Evolutionary conservation across 495 filamentous ascomycete genomes (phyloP).

Genomic region (Xylaria longipes): DNA sequence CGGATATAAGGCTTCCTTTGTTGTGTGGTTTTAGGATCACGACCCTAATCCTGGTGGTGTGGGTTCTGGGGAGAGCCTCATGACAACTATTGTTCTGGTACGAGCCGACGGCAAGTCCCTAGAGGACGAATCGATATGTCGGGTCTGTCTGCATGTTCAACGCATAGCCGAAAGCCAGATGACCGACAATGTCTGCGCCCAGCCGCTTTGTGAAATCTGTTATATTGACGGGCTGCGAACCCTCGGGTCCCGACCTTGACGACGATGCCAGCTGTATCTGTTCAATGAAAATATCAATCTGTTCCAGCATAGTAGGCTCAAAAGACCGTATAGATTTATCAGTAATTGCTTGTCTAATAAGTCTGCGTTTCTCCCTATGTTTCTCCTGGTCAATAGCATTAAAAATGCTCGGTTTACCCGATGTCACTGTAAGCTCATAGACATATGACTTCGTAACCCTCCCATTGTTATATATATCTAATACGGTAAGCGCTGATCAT

Average conservation of each 20-base stretch:
- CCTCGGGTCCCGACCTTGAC: too few species aligned
- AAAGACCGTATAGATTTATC: conserved; percentile 31
- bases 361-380: conserved; percentile 27
- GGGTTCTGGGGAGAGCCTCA: too few species aligned
- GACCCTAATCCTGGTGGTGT: too few species aligned
- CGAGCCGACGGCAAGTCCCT: neutral
- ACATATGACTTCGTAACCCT: conserved; percentile 50
- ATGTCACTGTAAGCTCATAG: conserved; percentile 6
- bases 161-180: conserved; percentile 33
- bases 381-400: conserved; percentile 14
- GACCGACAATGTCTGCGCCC: conserved; percentile 28
- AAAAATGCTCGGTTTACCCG: conserved; percentile 16
- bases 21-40: too few species aligned
- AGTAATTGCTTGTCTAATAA: conserved; percentile 28
- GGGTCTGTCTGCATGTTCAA: conserved; percentile 27
- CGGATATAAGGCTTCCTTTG: too few species aligned
- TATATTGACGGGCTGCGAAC: conserved; percentile 29
- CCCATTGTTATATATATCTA: conserved; percentile 55
- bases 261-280: conserved; percentile 36
- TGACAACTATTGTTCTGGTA: too few species aligned
- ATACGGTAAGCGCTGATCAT: conserved; percentile 36
- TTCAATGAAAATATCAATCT: conserved; percentile 32
- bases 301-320: conserved; percentile 31
- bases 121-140: conserved; percentile 25
- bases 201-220: conserved; percentile 17